Conservation (phyloP, 352 stramenopile species). For the Phytophthora palmivora region DNA sequence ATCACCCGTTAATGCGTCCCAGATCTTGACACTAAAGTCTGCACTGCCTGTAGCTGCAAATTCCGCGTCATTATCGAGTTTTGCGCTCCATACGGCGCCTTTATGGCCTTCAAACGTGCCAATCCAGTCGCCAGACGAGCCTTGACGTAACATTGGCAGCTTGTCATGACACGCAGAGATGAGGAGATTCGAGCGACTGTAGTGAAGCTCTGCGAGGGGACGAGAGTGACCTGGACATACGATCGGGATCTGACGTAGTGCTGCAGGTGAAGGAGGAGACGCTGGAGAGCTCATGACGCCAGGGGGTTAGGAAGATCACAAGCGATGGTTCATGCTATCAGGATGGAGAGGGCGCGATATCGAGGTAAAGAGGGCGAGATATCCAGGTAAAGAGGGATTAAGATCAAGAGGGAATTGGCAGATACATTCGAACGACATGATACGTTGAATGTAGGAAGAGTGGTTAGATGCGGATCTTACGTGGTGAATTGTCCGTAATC, state of each 20-base stretch:
- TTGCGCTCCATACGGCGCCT: slow-evolving; percentile 93
- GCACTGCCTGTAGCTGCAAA: slow-evolving; percentile 92
- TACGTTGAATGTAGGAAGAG: no score
- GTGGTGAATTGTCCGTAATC: no score
- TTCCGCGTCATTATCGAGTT: slow-evolving; percentile 83
- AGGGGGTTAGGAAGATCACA: no score
- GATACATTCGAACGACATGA: no score
- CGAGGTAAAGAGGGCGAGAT: no score
- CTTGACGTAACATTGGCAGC: slow-evolving; percentile 87
- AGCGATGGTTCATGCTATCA: no score
- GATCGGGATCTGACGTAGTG: slow-evolving; percentile 87
- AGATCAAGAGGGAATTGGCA: no score
- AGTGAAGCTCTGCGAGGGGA: slow-evolving; percentile 79
- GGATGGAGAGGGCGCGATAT: no score
- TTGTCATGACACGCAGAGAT: slow-evolving; percentile 91
- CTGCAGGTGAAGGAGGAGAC: slow-evolving; percentile 50
- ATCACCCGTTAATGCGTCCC: slow-evolving; percentile 96
- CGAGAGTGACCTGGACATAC: slow-evolving; percentile 88
- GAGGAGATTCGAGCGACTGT: slow-evolving; percentile 73
- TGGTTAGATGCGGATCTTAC: no score
- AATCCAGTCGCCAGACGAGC: slow-evolving; percentile 94
- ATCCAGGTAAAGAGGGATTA: no score
- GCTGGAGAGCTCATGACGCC: slow-evolving; percentile 25
- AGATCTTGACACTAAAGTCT: slow-evolving; percentile 97
- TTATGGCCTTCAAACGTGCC: slow-evolving; percentile 98